A percentile compares a stretch with the other conserved stretches of the same genome.
Evolutionary conservation across 495 filamentous ascomycete species (phyloP).

Genomic region (Aspergillus taichungensis): DNA sequence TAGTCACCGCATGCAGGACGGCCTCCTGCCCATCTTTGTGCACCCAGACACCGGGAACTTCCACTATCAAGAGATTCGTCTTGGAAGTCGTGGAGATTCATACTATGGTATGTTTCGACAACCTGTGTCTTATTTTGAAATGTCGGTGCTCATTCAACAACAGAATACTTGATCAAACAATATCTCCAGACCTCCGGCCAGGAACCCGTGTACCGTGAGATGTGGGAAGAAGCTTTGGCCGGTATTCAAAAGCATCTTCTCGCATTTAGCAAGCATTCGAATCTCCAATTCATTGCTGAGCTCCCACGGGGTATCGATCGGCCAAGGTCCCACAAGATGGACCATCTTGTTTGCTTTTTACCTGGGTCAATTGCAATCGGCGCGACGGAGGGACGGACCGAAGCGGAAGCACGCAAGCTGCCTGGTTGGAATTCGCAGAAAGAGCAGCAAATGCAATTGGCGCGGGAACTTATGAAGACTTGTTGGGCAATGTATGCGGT

Average conservation of each 20-base stretch:
- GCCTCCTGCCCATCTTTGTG: constrained; percentile 75
- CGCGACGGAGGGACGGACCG: constrained; percentile 59
- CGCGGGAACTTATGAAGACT: constrained; percentile 73
- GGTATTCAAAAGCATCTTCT: constrained; percentile 76
- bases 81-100: constrained; percentile 79
- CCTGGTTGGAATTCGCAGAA: constrained; percentile 56
- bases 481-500: constrained; percentile 87
- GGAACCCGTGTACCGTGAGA: constrained; percentile 65
- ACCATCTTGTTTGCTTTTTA: constrained; percentile 90
- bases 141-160: neutral
- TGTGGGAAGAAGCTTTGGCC: constrained; percentile 73
- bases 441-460: constrained; percentile 67
- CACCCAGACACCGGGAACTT: constrained; percentile 60
- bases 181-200: constrained; percentile 72
- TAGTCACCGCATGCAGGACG: constrained; percentile 59
- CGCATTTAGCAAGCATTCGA: constrained; percentile 62
- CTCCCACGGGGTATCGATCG: constrained; percentile 56
- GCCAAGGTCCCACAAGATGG: constrained; percentile 70
- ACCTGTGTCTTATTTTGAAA: neutral
- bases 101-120: constrained; percentile 51
- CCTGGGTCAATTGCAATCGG: constrained; percentile 77
- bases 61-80: constrained; percentile 61
- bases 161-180: constrained; percentile 78
- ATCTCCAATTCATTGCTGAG: constrained; percentile 72
- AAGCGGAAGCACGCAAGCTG: constrained; percentile 54